Base-by-base conservation (phyloP, 2,329 filamentous ascomycete genomes). In the Chaetoscypha palmicola region DNA sequence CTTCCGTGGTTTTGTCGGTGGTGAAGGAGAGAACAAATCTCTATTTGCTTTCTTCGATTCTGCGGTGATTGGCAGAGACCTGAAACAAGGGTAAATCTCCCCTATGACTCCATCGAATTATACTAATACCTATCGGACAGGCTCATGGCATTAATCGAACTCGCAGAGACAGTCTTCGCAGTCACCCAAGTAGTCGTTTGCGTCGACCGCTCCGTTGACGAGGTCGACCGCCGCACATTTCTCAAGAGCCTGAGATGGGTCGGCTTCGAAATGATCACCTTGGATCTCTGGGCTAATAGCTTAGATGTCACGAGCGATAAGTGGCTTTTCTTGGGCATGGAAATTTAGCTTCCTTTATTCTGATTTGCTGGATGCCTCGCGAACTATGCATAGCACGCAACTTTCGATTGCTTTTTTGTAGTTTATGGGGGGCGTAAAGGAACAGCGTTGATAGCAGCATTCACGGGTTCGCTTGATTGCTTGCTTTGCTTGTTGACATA, bases 201-300 rank as follows among this genome's bases (percentile, higher is more conserved):
- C 65, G 74, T 94, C 50, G 87, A 91, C 63, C 84, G 88, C 51
- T 70, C 71, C 35, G 77, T 83, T 50, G 73, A 77, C 30, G 66
- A 73, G 20, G 68, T 74, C 47, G 79, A 86, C 50, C 70, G 76
- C 46, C 77, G 82, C 55, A 72, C 80, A 46, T 71, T 91, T 55
- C 79, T 84, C 59, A 87, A 84, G 64, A 90, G 88, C 58, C 76
- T 96, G 40, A 86, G 89, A 63, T 96, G 90, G 90, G 90, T 94
- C 52, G 90, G 90, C 43, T 95, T 95, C 61, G 85, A 86, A 61
- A 75, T 91, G 54, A 81, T 79, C 38, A 91, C 86, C 19, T 72
- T 96, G 33, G 82, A 89, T 55, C 76, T 79, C 55, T 95, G 88
- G 83, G 75, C 77, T 12, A 68, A 72, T 35, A 71, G 72, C 30